These are phyloP conservation scores for Irpex sp. DNA, from an alignment of 1,284 basidiomycete species.

Conservation along the genomic window DNA sequence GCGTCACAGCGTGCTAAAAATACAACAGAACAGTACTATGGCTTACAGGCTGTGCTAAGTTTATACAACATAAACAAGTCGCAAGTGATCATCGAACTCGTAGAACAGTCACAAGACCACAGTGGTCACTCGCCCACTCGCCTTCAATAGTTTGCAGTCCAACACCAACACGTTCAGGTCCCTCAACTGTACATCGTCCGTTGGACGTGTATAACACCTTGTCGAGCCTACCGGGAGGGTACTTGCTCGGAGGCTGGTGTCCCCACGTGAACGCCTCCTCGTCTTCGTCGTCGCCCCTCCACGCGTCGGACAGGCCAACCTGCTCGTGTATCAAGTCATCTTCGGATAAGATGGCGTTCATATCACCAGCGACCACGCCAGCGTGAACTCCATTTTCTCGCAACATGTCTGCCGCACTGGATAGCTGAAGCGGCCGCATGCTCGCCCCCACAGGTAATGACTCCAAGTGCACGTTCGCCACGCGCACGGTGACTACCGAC, in stretches of 20 bases:
- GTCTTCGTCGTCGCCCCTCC: slow-evolving; percentile 31
- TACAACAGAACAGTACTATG: background rate
- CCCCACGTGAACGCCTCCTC: slow-evolving; percentile 62
- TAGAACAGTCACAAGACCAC: slow-evolving; percentile 49
- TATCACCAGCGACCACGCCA: slow-evolving; percentile 64
- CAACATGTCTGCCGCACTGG: slow-evolving; percentile 44
- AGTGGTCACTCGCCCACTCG: slow-evolving; percentile 65
- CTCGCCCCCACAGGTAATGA: slow-evolving; percentile 43
- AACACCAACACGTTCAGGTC: slow-evolving; percentile 51
- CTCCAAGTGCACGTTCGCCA: slow-evolving; percentile 71
- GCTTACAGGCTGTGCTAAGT: background rate
- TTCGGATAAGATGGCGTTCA: slow-evolving; percentile 55
- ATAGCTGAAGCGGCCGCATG: slow-evolving; percentile 49
- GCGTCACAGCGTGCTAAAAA: background rate
- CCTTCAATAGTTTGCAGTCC: slow-evolving; percentile 39
- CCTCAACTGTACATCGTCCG: slow-evolving; percentile 43
- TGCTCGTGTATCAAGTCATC: slow-evolving; percentile 40
- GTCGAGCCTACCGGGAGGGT: slow-evolving; percentile 53
- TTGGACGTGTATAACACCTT: slow-evolving; percentile 55
- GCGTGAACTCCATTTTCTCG: slow-evolving; percentile 42
- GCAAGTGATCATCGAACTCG: slow-evolving; percentile 24
- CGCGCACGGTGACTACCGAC: slow-evolving; percentile 37
- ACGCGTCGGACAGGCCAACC: slow-evolving; percentile 54
- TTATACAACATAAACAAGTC: background rate
- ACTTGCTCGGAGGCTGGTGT: slow-evolving; percentile 44